Conservation (phyloP, 2,329 filamentous ascomycete genomes). For the Botryotinia convoluta region DNA sequence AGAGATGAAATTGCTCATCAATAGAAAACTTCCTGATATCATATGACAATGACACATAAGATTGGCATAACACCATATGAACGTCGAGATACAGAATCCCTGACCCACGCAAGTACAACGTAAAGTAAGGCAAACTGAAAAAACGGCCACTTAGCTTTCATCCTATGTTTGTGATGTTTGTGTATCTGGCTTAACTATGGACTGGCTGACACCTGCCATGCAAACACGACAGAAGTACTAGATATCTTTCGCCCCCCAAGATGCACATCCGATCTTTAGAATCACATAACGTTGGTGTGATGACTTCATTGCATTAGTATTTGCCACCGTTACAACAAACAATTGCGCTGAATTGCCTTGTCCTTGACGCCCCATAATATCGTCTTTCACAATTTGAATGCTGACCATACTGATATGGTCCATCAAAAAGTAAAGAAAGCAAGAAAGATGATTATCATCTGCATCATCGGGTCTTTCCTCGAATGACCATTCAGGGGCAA, state of each 20-base stretch:
- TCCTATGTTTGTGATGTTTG: constrained; percentile 6
- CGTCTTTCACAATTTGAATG: constrained; percentile 9
- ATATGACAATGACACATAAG: constrained; percentile 19
- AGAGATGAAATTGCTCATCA: constrained; percentile 9
- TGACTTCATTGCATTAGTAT: constrained; percentile 9
- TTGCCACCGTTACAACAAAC: constrained; percentile 14
- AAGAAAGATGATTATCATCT: constrained; percentile 15
- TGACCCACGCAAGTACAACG: constrained; percentile 17
- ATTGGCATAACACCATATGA: constrained; percentile 9
- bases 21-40: neutral
- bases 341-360: neutral
- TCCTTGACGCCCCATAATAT: constrained; percentile 8
- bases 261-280: constrained; percentile 17
- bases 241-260: constrained; percentile 9
- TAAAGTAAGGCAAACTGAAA: constrained; percentile 14
- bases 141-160: constrained; percentile 15
- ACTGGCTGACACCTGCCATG: constrained; percentile 14
- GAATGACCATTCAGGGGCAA: constrained; percentile 14
- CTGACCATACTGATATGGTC: constrained; percentile 12
- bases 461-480: constrained; percentile 15
- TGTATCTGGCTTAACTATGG: constrained; percentile 7
- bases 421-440: neutral
- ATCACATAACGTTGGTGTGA: constrained; percentile 20
- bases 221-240: constrained; percentile 15
- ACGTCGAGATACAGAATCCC: neutral